Conservation (phyloP, 495 filamentous ascomycete genomes). For the Neurospora tetraspora region DNA sequence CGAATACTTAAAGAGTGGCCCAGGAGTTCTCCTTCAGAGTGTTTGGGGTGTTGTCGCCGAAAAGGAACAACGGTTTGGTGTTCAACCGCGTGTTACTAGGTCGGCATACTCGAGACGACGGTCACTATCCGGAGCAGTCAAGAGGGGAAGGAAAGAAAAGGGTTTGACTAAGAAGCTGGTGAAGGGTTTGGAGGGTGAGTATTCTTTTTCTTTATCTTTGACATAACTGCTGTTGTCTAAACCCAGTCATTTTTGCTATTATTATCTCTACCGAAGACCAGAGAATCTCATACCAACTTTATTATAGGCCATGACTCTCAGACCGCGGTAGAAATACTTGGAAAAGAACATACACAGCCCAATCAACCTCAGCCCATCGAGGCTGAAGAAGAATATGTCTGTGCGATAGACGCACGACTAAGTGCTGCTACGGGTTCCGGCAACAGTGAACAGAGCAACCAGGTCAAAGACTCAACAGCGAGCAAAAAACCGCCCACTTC, state of each 20-base stretch:
- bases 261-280: neutral
- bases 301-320: neutral
- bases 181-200: neutral
- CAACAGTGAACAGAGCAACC: too few relatives aligned
- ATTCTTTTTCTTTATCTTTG: neutral
- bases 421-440: too few relatives aligned
- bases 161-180: neutral
- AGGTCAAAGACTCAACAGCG: too few relatives aligned
- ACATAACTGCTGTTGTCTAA: neutral
- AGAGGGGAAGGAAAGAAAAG: neutral
- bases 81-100: neutral
- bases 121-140: neutral
- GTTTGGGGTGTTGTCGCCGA: neutral
- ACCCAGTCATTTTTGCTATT: neutral
- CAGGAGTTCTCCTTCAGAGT: neutral
- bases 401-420: neutral
- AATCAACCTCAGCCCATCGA: neutral
- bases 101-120: neutral
- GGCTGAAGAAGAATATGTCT: neutral
- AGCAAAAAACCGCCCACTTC: neutral
- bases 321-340: neutral
- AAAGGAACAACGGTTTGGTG: neutral
- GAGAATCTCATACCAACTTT: neutral
- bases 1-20: neutral
- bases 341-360: neutral